phyloP scores from a whole-genome alignment of 345 rosid species.

The Lepidium africanum region DNA sequence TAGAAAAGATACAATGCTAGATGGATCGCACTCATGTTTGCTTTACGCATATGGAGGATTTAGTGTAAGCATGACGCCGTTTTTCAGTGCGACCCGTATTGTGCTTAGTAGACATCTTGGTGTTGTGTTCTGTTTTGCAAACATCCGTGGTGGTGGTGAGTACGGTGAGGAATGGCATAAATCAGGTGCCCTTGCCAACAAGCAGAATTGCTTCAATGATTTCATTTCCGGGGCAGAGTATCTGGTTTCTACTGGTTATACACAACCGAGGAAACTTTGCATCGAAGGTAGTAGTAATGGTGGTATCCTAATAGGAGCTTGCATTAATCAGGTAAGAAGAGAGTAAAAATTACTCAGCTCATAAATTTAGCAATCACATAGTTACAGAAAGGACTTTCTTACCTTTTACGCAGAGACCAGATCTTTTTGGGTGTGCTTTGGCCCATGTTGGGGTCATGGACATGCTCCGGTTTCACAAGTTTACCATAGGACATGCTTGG shows the following conservation, averaged over 20 bases:
- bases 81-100: slow-evolving; percentile 58
- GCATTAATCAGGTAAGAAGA: slow-evolving; percentile 81
- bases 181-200: slow-evolving; percentile 66
- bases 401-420: slow-evolving; percentile 63
- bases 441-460: slow-evolving; percentile 99
- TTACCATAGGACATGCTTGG: slow-evolving; percentile 98
- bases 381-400: background rate
- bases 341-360: background rate
- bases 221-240: slow-evolving; percentile 75
- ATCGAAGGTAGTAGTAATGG: slow-evolving; percentile 98
- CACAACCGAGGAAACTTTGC: slow-evolving; percentile 63
- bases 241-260: slow-evolving; percentile 70
- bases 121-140: slow-evolving; percentile 71
- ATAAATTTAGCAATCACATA: background rate
- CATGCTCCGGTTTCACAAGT: slow-evolving; percentile 93
- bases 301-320: slow-evolving; percentile 88
- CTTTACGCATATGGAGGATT: slow-evolving; percentile 94
- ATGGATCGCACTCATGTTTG: slow-evolving; percentile 89
- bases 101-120: slow-evolving; percentile 75
- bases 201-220: slow-evolving; percentile 90
- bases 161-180: slow-evolving; percentile 98
- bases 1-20: slow-evolving; percentile 46
- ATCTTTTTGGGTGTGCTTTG: slow-evolving; percentile 94
- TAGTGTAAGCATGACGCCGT: slow-evolving; percentile 61
- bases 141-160: slow-evolving; percentile 96